A percentile compares a stretch with the other conserved stretches of the same genome.
phyloP scores from a whole-genome alignment of 768 basidiomycete species.

The Mycena leptocephala region DNA sequence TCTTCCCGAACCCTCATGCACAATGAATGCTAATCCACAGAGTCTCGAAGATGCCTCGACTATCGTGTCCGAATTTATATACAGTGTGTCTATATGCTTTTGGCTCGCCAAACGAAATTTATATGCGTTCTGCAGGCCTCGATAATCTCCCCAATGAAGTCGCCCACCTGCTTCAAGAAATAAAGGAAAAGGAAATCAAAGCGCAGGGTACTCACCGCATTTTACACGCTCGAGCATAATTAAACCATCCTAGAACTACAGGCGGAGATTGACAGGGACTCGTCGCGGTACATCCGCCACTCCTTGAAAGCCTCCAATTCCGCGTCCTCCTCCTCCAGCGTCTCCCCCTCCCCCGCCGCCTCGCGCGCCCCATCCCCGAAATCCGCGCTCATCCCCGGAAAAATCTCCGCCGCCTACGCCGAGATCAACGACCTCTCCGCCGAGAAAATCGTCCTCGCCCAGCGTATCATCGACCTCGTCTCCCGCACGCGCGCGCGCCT shows the following conservation, averaged over 20 bases:
- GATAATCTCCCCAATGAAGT: slow-evolving; percentile 72
- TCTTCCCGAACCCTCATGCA: slow-evolving; percentile 15
- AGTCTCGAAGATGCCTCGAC: slow-evolving; percentile 70
- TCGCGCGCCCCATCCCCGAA: slow-evolving; percentile 57
- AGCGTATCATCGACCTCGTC: slow-evolving; percentile 66
- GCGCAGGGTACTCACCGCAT: slow-evolving; percentile 53
- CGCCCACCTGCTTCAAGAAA: slow-evolving; percentile 67
- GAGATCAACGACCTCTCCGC: slow-evolving; percentile 61
- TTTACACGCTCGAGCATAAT: background rate
- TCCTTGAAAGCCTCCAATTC: slow-evolving; percentile 52
- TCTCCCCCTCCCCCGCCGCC: slow-evolving; percentile 42
- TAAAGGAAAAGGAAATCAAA: slow-evolving; percentile 62
- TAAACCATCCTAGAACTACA: slow-evolving; percentile 57
- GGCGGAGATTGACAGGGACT: slow-evolving; percentile 66
- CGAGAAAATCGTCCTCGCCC: slow-evolving; percentile 65
- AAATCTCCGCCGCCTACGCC: slow-evolving; percentile 62
- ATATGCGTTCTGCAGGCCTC: slow-evolving; percentile 53
- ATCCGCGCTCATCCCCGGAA: slow-evolving; percentile 55
- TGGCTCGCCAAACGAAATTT: background rate
- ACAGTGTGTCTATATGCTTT: slow-evolving; percentile 53
- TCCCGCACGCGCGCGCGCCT: slow-evolving; percentile 64
- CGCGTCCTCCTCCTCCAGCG: slow-evolving; percentile 35
- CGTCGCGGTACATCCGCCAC: slow-evolving; percentile 66
- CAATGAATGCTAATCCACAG: slow-evolving; percentile 52
- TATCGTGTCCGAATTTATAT: slow-evolving; percentile 71